Evolutionary conservation across 1,284 basidiomycete species (phyloP).

Genomic region (Phellopilus nigrolimitatus): DNA sequence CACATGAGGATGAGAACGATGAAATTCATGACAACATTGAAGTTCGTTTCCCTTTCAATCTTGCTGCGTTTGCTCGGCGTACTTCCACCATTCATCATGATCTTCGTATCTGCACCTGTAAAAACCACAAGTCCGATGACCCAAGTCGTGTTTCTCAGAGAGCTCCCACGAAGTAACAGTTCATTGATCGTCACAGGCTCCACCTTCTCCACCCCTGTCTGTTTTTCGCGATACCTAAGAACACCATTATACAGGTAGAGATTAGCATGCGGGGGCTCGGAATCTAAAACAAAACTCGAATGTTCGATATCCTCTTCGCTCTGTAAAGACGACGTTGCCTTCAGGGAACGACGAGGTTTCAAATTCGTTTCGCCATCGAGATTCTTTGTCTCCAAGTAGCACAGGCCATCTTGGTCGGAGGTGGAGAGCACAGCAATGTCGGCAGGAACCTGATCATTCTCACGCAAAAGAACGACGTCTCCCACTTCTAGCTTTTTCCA

Average conservation of each 20-base stretch:
- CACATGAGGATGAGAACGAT: slow-evolving; percentile 78
- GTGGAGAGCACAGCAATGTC: slow-evolving; percentile 90
- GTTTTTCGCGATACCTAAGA: slow-evolving; percentile 63
- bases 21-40: slow-evolving; percentile 96
- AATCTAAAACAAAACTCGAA: slow-evolving; percentile 83
- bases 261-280: slow-evolving; percentile 91
- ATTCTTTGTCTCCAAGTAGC: slow-evolving; percentile 93
- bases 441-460: slow-evolving; percentile 95
- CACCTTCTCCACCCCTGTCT: slow-evolving; percentile 47
- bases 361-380: slow-evolving; percentile 97
- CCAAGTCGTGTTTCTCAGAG: slow-evolving; percentile 93
- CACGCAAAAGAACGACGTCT: slow-evolving; percentile 86
- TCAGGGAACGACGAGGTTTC: slow-evolving; percentile 79
- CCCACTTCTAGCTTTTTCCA: slow-evolving; percentile 99
- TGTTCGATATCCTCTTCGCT: slow-evolving; percentile 92
- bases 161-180: slow-evolving; percentile 86
- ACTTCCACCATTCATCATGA: slow-evolving; percentile 93
- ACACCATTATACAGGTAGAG: slow-evolving; percentile 90
- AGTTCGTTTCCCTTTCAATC: slow-evolving; percentile 98
- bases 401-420: slow-evolving; percentile 79
- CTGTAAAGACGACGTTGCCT: slow-evolving; percentile 70
- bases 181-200: slow-evolving; percentile 88
- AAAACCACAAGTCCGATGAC: slow-evolving; percentile 92
- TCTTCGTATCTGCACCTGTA: slow-evolving; percentile 95
- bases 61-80: slow-evolving; percentile 93